phyloP scores from a whole-genome alignment of 140 eudicot genomes.

The Anethum foeniculum region DNA sequence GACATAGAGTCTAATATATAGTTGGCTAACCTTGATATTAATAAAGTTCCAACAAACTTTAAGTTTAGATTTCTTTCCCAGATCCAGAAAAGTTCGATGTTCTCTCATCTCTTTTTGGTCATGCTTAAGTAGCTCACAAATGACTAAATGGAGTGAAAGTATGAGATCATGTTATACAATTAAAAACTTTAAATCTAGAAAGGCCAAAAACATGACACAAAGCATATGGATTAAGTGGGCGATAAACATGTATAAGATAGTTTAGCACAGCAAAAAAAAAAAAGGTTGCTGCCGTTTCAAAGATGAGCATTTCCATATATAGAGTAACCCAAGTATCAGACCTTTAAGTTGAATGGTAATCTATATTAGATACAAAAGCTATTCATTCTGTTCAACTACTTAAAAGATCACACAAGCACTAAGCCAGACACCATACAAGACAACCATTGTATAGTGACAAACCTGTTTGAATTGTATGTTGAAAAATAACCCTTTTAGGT shows the following conservation, averaged over 20 bases:
- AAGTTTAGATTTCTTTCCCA: background rate
- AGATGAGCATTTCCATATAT: background rate
- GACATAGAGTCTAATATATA: background rate
- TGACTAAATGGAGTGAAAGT: background rate
- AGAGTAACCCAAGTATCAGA: background rate
- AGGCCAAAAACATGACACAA: background rate
- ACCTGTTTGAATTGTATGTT: slow-evolving; percentile 88
- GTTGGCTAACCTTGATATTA: background rate
- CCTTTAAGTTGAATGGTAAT: background rate
- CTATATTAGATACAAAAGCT: background rate
- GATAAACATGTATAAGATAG: background rate
- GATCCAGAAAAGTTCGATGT: background rate
- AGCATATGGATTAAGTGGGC: background rate
- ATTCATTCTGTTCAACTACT: background rate
- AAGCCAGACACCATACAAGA: background rate
- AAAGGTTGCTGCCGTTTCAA: background rate
- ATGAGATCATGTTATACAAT: background rate
- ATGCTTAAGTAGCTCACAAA: background rate
- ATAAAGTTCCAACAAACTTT: background rate
- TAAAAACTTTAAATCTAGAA: background rate
- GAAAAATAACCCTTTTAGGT: slow-evolving; percentile 83
- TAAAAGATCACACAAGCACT: background rate
- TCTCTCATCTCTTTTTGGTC: background rate
- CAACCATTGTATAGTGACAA: background rate
- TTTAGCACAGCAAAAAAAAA: background rate